Percentiles rank a stretch among this genome's conserved stretches.
These are phyloP conservation scores for Pestalotiopsis sp. DNA, from an alignment of 2,329 filamentous ascomycete species.

Conservation along the genomic window DNA sequence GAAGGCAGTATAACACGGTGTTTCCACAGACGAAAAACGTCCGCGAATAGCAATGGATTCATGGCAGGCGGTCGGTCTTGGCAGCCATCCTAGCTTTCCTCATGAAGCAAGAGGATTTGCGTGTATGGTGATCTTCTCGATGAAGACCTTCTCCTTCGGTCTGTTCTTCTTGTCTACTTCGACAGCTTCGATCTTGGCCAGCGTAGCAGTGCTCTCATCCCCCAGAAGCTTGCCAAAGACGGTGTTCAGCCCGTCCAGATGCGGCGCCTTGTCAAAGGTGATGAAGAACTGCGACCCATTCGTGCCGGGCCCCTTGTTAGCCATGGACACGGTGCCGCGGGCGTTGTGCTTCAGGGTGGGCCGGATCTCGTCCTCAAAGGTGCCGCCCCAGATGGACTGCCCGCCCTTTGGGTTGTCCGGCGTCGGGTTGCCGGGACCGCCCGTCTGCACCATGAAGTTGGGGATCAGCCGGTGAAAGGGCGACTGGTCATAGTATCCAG, in stretches of 20 bases:
- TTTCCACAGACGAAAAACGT: too few relatives aligned
- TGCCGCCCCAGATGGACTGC: constrained; percentile 69
- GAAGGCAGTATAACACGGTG: too few relatives aligned
- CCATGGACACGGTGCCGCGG: constrained; percentile 74
- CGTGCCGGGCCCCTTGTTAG: constrained; percentile 72
- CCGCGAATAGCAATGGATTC: too few relatives aligned
- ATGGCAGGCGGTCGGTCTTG: neutral
- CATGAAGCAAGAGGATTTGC: constrained; percentile 74
- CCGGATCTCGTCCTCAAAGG: constrained; percentile 80
- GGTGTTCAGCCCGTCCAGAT: constrained; percentile 82
- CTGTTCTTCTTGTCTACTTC: constrained; percentile 78
- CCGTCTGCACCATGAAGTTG: constrained; percentile 78
- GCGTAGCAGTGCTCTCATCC: constrained; percentile 62
- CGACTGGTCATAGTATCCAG: constrained; percentile 71
- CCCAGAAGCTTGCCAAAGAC: constrained; percentile 76
- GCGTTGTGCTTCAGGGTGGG: constrained; percentile 68
- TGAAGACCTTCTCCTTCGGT: constrained; percentile 65
- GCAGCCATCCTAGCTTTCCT: constrained; percentile 18
- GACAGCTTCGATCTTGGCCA: constrained; percentile 70
- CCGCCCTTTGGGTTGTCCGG: constrained; percentile 67
- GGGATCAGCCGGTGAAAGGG: constrained; percentile 81
- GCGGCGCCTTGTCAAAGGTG: constrained; percentile 73
- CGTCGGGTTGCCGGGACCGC: constrained; percentile 57
- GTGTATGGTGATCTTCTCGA: constrained; percentile 72
- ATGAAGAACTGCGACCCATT: constrained; percentile 84